These are phyloP conservation scores for Pseudogymnoascus sp. DNA, from an alignment of 2,329 filamentous ascomycete genomes.

Conservation along the genomic window DNA sequence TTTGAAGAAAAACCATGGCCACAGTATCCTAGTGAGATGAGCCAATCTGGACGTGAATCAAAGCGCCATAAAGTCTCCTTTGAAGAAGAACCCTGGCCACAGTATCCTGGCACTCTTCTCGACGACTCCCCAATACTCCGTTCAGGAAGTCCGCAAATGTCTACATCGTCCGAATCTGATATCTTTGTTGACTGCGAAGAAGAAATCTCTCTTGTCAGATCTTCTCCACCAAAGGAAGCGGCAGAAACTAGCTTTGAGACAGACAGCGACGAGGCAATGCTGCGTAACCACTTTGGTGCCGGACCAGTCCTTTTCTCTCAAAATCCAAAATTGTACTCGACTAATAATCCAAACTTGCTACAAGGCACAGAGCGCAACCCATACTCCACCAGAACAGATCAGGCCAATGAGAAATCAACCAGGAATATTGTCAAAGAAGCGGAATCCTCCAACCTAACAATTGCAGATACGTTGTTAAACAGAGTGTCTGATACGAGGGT, in stretches of 20 bases:
- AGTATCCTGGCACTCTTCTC: neutral
- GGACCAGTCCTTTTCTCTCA: neutral
- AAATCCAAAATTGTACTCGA: neutral
- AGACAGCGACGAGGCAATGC: neutral
- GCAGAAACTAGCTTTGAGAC: neutral
- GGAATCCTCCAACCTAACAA: neutral
- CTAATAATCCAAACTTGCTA: neutral
- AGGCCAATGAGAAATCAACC: neutral
- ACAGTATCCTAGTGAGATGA: neutral
- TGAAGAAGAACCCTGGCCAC: neutral
- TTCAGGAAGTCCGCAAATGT: neutral
- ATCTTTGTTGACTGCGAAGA: slow-evolving; percentile 1
- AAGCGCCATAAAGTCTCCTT: neutral
- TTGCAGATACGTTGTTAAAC: neutral
- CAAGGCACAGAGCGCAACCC: neutral
- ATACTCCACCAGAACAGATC: neutral
- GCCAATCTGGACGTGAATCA: neutral
- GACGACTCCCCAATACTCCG: neutral
- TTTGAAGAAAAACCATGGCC: too few species aligned
- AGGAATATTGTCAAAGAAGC: neutral
- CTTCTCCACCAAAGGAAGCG: neutral
- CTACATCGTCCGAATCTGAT: neutral
- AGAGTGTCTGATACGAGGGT: neutral
- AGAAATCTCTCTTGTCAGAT: neutral
- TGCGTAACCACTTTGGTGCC: neutral